Percentiles rank a stretch among this genome's conserved stretches.
Conservation (phyloP, 148 eudicot genomes). For the Cornus florida region DNA sequence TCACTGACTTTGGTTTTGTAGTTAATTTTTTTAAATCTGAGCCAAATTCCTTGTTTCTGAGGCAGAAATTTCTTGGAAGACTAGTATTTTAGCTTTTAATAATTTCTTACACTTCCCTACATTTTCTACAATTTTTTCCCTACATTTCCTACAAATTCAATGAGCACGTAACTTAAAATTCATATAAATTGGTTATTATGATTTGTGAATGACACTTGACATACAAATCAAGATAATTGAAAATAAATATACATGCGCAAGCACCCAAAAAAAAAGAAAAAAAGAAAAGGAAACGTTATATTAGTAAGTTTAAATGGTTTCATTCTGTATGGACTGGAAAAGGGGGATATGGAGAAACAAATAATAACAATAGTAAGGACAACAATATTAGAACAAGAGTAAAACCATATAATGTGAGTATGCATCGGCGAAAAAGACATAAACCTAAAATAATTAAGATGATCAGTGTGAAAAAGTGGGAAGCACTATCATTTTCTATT, state of each 20-base stretch:
- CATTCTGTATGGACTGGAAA: not conserved
- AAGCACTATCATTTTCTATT: conserved; percentile 28
- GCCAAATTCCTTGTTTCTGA: not conserved
- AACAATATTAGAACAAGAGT: not conserved
- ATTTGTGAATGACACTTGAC: not conserved
- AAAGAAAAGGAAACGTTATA: too few relatives aligned
- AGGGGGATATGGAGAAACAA: not conserved
- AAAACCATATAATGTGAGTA: conserved; percentile 18
- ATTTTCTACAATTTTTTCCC: not conserved
- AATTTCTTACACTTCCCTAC: not conserved
- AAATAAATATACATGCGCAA: too few relatives aligned
- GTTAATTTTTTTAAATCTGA: too few relatives aligned
- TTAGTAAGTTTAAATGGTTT: too few relatives aligned
- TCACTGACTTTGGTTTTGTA: not conserved
- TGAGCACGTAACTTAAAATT: not conserved
- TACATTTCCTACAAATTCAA: not conserved
- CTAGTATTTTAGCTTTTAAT: too few relatives aligned
- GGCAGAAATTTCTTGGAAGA: not conserved
- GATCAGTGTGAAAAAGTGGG: conserved; percentile 24
- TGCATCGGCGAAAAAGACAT: conserved; percentile 16
- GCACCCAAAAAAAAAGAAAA: too few relatives aligned
- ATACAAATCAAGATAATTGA: not conserved
- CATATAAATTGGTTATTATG: not conserved
- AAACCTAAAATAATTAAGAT: conserved; percentile 12
- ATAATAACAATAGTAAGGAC: not conserved